These are phyloP conservation scores for Cutaneotrichosporon cyanovorans DNA, from an alignment of 1,284 basidiomycete genomes.

Conservation along the genomic window DNA sequence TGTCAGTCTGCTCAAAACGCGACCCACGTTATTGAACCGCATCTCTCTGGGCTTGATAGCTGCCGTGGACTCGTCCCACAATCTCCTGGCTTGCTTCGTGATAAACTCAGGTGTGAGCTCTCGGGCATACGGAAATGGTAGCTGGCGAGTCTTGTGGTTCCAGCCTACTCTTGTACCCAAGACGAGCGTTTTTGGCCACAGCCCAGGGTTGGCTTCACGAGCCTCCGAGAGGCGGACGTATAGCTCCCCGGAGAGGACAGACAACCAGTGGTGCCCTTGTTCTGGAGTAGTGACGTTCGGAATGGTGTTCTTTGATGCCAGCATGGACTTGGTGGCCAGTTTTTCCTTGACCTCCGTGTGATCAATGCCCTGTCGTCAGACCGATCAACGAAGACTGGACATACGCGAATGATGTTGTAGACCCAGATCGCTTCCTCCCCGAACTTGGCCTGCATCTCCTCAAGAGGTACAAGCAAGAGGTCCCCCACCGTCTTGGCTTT, in stretches of 20 bases:
- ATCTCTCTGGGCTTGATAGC: constrained; percentile 48
- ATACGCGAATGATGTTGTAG: constrained; percentile 61
- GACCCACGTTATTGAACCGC: constrained; percentile 57
- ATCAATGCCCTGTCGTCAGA: constrained; percentile 67
- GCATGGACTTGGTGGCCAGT: constrained; percentile 77
- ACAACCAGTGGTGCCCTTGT: constrained; percentile 82
- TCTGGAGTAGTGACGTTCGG: constrained; percentile 62
- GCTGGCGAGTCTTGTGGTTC: constrained; percentile 63
- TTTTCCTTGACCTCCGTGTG: constrained; percentile 86
- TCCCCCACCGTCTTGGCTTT: constrained; percentile 83
- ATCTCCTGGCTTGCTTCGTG: constrained; percentile 64
- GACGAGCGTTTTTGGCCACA: constrained; percentile 91
- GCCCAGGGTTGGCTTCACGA: constrained; percentile 59
- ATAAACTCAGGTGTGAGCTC: constrained; percentile 71
- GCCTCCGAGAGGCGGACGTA: constrained; percentile 76
- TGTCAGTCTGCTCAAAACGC: not conserved
- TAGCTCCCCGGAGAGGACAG: constrained; percentile 82
- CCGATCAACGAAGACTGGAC: constrained; percentile 3
- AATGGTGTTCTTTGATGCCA: constrained; percentile 83
- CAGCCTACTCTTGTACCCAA: constrained; percentile 54
- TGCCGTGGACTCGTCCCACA: constrained; percentile 78
- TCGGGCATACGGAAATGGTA: constrained; percentile 68
- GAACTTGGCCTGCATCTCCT: constrained; percentile 51
- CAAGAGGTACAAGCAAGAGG: constrained; percentile 58
- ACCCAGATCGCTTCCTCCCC: constrained; percentile 68